Conservation (phyloP, 495 filamentous ascomycete genomes). For the Talaromyces adpressus region DNA sequence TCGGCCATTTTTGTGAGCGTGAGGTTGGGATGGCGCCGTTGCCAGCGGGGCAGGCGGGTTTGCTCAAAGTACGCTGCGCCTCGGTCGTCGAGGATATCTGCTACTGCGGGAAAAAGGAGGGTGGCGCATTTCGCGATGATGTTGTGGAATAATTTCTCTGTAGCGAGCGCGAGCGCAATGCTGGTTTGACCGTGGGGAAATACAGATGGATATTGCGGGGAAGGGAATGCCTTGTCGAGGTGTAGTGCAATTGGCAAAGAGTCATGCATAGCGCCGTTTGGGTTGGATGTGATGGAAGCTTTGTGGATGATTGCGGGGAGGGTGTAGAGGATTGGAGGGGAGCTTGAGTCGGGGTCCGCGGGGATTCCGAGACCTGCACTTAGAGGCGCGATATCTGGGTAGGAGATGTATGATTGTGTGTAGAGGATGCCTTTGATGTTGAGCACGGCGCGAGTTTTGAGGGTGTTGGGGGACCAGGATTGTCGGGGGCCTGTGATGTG, state of each 20-base stretch:
- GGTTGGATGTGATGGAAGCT: constrained; percentile 18
- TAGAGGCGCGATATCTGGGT: constrained; percentile 33
- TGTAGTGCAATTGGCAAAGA: constrained; percentile 31
- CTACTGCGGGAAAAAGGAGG: background rate
- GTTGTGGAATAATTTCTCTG: background rate
- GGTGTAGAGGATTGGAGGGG: constrained; percentile 19
- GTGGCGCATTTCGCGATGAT: background rate
- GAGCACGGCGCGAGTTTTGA: constrained; percentile 28
- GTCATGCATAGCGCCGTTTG: constrained; percentile 28
- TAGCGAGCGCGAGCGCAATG: background rate
- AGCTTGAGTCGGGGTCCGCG: constrained; percentile 13
- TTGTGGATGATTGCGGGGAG: constrained; percentile 32
- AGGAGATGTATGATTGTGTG: constrained; percentile 35
- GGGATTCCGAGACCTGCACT: constrained; percentile 18
- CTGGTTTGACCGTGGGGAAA: constrained; percentile 6
- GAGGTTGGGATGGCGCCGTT: background rate
- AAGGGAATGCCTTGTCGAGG: constrained; percentile 28
- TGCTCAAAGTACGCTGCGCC: constrained; percentile 4
- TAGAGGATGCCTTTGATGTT: constrained; percentile 37
- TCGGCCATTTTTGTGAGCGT: background rate
- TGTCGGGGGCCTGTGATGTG: constrained; percentile 19
- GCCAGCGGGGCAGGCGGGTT: background rate
- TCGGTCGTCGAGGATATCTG: constrained; percentile 2
- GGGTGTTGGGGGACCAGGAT: constrained; percentile 36
- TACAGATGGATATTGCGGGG: constrained; percentile 8